Base-by-base conservation (phyloP, 129 eudicot species). In the Deinandra increscens region DNA sequence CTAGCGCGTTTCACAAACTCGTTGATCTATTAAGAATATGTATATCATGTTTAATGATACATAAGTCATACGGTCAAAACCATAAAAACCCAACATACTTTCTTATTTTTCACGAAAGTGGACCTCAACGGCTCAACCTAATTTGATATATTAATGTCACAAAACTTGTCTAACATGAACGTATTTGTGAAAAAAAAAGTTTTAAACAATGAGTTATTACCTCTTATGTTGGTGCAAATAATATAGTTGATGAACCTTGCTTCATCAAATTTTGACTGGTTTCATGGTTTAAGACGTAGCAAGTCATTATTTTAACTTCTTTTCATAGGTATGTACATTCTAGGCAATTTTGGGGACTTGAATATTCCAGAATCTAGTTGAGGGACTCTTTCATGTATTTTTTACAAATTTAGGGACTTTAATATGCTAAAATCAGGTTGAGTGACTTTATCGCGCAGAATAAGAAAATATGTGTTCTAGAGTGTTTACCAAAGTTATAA, bases 1-100 rank as follows among this genome's bases (percentile, higher is more conserved):
- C 97, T 80, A 37, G 99, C 99, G 41, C 99, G 95, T 73, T 93
- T 89, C 69, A 93, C 98, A 85, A 93, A 93, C 83, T 93, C 97
- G 54, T 93, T 93, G 66, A 93, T 85, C 98, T 89, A 88, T 38
- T 51, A 49, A 49, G 17, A 68, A 67, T 5, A 60, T 14, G 39
- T 0, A 37, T 0, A 19, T n/a, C 31, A 14, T 42, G 18, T n/a
- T 65, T 18, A 42, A 34, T 17, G 29, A 18, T 7, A 56, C 15
- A 75, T 36, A 36, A 29, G 41, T 6, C 29, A 58, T 11, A 55
- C 17, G 15, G 10, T 5, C 12, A 13, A 55, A 22, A 55, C 17
- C 33, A 53, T 19, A 23, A 50, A 18, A 18, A 50, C 17, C 58
- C 11, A 1, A 3, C n/a, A 26, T 49, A 44, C 49, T 44, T 11